phyloP scores from a whole-genome alignment of 192 early-diverging fungal species.

The Gigaspora rosea region DNA sequence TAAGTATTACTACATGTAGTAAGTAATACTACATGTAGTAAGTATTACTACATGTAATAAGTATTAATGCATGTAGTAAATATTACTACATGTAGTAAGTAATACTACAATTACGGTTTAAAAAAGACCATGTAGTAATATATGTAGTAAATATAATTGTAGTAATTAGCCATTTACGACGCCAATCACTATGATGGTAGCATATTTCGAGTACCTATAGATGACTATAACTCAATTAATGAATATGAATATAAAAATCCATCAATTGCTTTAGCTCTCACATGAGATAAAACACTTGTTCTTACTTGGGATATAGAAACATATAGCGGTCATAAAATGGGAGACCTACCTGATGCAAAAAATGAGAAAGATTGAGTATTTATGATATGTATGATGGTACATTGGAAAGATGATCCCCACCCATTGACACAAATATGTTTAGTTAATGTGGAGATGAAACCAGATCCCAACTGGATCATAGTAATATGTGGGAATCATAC shows the following conservation, averaged over 20 bases:
- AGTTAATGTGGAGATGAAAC: slow-evolving; percentile 4
- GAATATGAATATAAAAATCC: neutral
- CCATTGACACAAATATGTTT: neutral
- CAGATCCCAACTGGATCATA: neutral
- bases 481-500: neutral
- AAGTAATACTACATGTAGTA: too few relatives aligned
- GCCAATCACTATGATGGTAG: too few relatives aligned
- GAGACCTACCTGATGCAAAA: neutral
- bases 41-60: too few relatives aligned
- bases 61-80: too few relatives aligned
- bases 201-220: slow-evolving; percentile 3
- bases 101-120: too few relatives aligned
- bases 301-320: slow-evolving; percentile 19
- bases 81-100: too few relatives aligned
- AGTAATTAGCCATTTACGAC: too few relatives aligned
- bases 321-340: neutral
- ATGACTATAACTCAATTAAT: neutral
- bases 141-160: too few relatives aligned
- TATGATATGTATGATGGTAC: slow-evolving; percentile 9
- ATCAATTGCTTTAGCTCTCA: neutral
- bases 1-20: too few relatives aligned
- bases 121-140: too few relatives aligned
- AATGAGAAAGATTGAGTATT: neutral
- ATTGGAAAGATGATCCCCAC: slow-evolving; percentile 2
- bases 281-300: neutral